Evolutionary conservation across 306 rosid species (phyloP).

Genomic region (Sesbania bispinosa): DNA sequence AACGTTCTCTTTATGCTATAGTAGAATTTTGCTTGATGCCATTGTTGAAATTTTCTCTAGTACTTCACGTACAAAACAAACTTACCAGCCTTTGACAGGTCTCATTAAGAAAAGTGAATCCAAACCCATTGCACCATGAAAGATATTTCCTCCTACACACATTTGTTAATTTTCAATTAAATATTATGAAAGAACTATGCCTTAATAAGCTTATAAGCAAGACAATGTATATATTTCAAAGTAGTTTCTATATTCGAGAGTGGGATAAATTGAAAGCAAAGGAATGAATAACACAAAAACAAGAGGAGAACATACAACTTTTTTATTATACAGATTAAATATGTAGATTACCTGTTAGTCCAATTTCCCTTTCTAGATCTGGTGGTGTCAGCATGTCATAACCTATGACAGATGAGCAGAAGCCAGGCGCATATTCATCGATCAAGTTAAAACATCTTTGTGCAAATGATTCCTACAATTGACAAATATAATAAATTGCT

Average conservation of each 20-base stretch:
- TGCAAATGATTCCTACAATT: conserved; percentile 52
- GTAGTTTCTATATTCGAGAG: not conserved
- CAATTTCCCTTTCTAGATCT: conserved; percentile 71
- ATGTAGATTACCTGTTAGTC: conserved; percentile 55
- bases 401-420: conserved; percentile 62
- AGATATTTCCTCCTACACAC: conserved; percentile 74
- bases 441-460: conserved; percentile 51
- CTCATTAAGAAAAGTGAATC: conserved; percentile 90
- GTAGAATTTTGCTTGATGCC: not conserved
- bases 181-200: not conserved
- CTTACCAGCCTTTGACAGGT: conserved; percentile 84
- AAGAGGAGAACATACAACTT: not conserved
- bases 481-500: not conserved
- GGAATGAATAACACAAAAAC: not conserved
- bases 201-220: too few species aligned
- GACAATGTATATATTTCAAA: too few species aligned
- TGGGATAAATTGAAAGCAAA: not conserved
- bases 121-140: conserved; percentile 93
- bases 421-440: conserved; percentile 69
- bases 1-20: not conserved
- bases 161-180: not conserved
- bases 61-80: not conserved
- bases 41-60: not conserved
- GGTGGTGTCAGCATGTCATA: conserved; percentile 77
- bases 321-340: not conserved